These are phyloP conservation scores for Botryotinia calthae DNA, from an alignment of 2,329 filamentous ascomycete species.

Conservation along the genomic window DNA sequence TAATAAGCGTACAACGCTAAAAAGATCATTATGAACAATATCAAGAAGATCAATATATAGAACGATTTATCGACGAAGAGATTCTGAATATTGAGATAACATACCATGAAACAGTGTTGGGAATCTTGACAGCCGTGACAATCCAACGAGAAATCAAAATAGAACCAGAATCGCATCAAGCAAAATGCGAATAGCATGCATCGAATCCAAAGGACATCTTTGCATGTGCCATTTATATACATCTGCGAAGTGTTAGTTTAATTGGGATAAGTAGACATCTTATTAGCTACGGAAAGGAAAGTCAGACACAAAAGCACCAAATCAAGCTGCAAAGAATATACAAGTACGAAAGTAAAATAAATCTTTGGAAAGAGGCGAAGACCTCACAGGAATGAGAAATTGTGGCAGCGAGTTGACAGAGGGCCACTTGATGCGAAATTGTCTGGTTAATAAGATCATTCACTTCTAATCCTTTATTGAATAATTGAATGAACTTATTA, in stretches of 20 bases:
- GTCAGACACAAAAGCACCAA: background rate
- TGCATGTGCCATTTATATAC: background rate
- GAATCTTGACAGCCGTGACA: background rate
- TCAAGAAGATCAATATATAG: too few relatives aligned
- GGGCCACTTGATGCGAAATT: background rate
- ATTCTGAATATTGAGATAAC: too few relatives aligned
- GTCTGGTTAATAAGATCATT: background rate
- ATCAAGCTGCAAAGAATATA: background rate
- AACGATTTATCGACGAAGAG: too few relatives aligned
- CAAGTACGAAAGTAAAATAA: background rate
- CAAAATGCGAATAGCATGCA: too few relatives aligned
- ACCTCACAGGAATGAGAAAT: background rate
- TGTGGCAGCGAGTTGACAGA: background rate
- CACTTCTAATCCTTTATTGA: background rate
- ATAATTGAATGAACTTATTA: background rate
- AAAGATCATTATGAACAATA: too few relatives aligned
- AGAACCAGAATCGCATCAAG: background rate
- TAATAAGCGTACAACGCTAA: too few relatives aligned
- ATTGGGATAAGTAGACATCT: background rate
- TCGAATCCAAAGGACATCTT: background rate
- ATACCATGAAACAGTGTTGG: background rate
- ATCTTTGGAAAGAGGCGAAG: too few relatives aligned
- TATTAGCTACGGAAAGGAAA: background rate
- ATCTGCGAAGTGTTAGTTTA: background rate
- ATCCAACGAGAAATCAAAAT: background rate